Conservation (phyloP, 305 asterid species). For the Ilex paraguariensis region DNA sequence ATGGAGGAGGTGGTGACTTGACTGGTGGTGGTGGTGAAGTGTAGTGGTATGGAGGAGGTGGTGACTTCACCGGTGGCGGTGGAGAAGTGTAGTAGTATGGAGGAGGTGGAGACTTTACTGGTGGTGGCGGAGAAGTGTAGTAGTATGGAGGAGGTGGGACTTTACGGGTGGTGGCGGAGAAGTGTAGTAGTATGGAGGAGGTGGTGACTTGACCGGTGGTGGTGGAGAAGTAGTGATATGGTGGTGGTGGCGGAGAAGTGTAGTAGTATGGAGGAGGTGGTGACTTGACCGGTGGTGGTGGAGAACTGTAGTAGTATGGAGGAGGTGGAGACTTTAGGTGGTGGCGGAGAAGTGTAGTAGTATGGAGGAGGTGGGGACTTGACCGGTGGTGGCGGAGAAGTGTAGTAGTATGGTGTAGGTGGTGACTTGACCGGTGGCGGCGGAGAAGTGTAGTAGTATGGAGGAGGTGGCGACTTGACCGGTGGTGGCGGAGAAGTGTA, state of each 20-base stretch:
- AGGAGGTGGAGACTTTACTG: constrained; percentile 19
- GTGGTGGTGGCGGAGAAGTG: constrained; percentile 33
- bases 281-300: constrained; percentile 25
- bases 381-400: constrained; percentile 24
- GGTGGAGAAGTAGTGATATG: constrained; percentile 36
- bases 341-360: too few relatives aligned
- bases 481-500: too few relatives aligned
- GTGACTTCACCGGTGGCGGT: constrained; percentile 20
- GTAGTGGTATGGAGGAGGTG: constrained; percentile 29
- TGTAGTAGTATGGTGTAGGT: constrained; percentile 31
- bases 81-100: background rate
- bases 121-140: constrained; percentile 29
- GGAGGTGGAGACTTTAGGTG: background rate
- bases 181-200: constrained; percentile 20
- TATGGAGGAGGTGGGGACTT: constrained; percentile 21
- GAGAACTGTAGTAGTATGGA: constrained; percentile 18
- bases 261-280: constrained; percentile 33
- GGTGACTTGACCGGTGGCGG: constrained; percentile 33
- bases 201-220: constrained; percentile 20
- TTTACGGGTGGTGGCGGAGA: constrained; percentile 31
- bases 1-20: constrained; percentile 33
- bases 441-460: constrained; percentile 20
- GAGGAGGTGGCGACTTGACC: background rate
- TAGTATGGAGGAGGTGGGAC: constrained; percentile 24
- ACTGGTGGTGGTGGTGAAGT: constrained; percentile 36